These are phyloP conservation scores for Fagus crenata DNA, from an alignment of 306 rosid genomes.

Conservation along the genomic window DNA sequence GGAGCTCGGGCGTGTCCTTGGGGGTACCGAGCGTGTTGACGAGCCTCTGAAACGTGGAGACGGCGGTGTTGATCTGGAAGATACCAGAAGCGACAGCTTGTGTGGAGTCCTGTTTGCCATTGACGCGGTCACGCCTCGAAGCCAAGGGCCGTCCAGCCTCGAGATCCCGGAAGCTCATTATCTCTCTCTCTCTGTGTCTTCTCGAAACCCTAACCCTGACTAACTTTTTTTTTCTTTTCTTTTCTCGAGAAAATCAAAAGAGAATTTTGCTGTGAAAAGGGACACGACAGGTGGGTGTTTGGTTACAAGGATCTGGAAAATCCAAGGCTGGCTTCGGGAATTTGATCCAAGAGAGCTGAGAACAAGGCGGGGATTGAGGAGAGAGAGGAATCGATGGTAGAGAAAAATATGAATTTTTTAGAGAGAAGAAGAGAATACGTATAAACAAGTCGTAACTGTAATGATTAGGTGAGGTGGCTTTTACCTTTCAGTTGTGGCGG, in stretches of 20 bases:
- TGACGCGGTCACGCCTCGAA: conserved; percentile 57
- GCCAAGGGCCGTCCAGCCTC: conserved; percentile 71
- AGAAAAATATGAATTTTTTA: neutral
- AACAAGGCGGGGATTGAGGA: conserved; percentile 32
- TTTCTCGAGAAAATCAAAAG: conserved; percentile 41
- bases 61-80: conserved; percentile 99
- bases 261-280: conserved; percentile 28
- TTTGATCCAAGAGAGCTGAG: conserved; percentile 31
- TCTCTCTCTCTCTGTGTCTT: conserved; percentile 12
- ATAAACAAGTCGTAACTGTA: too few species aligned
- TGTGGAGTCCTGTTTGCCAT: conserved; percentile 80
- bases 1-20: conserved; percentile 89
- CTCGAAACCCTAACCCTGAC: conserved; percentile 33
- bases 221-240: too few species aligned
- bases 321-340: conserved; percentile 20
- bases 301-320: conserved; percentile 31
- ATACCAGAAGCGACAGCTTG: conserved; percentile 94
- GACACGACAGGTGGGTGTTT: conserved; percentile 11
- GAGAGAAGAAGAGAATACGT: neutral
- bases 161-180: conserved; percentile 89
- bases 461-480: neutral
- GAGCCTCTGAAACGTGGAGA: conserved; percentile 87
- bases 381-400: conserved; percentile 6
- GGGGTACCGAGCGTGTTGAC: conserved; percentile 99
- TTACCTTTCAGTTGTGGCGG: neutral